Base-by-base conservation (phyloP, 2,329 filamentous ascomycete genomes). In the Colletotrichum paranaense region DNA sequence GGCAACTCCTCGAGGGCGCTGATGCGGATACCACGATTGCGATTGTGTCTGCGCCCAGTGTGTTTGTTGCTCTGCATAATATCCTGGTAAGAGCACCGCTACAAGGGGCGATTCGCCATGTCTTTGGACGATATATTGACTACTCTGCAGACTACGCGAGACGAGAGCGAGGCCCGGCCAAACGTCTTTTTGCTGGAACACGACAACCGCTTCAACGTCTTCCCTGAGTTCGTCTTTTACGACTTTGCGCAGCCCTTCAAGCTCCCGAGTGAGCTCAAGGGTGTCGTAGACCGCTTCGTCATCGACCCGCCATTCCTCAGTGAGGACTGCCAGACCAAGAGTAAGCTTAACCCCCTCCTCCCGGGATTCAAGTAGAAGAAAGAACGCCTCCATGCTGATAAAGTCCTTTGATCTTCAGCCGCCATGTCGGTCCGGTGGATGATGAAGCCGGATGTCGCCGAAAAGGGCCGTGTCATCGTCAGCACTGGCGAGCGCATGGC, bases 401-500 rank as follows among this genome's bases (percentile, higher is more conserved):
- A 12, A 35, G 32, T 35, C 4, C 2, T 46, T 46, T 19, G 19
- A 52, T 28, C 35, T 67, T 42, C 75, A 93, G 92, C 90, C 74
- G 93, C 94, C 9, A 82, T 95, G 77, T 95, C 94, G 1, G 89
- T 92, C 22, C 89, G 92, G n/a, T 95, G 91, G 92, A 86, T 96
- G 57, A 86, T 90, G 30, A 92, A 89, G 73, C 75, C 80, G 5
- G 42, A 49, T 5, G 57, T 46, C 28, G 75, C 60, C 62, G 68
- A 64, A 75, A 73, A 62, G 28, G 66, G 78, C n/a, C 80, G 82
- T 5, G 77, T 95, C 65, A 89, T 96, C 64, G 85, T 93, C 32
- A 94, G 92, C 81, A 97, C 94, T 0, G 94, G 94, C 69, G 94
- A 96, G 83, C 88, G 93, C 59, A 94, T 96, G 93, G 88, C 90